These are phyloP conservation scores for Kockiozyma suomiensis DNA, from an alignment of 805 yeast genomes.

Conservation along the genomic window DNA sequence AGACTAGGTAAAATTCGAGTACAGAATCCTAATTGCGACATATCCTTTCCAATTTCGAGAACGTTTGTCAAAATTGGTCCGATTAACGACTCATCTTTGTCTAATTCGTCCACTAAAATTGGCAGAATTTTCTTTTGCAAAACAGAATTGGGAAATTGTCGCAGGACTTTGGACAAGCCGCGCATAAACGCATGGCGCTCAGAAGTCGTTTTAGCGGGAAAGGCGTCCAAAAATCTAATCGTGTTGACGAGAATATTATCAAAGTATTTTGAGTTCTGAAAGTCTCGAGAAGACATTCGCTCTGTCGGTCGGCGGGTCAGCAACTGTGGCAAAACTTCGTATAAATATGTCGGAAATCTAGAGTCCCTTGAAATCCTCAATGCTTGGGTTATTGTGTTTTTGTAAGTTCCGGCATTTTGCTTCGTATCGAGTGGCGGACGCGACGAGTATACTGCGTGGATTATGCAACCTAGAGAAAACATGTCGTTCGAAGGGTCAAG, in stretches of 20 bases:
- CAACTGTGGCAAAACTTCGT: constrained; percentile 54
- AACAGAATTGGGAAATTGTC: constrained; percentile 60
- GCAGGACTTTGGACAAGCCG: constrained; percentile 58
- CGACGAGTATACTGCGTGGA: constrained; percentile 64
- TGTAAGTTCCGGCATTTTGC: constrained; percentile 52
- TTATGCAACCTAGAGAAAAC: constrained; percentile 79
- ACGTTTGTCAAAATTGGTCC: constrained; percentile 57
- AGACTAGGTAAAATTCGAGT: constrained; percentile 62
- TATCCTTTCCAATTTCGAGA: constrained; percentile 60
- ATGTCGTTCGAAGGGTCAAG: constrained; percentile 73
- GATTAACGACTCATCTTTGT: constrained; percentile 48
- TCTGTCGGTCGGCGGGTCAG: constrained; percentile 60
- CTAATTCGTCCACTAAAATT: constrained; percentile 55
- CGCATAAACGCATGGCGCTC: constrained; percentile 72
- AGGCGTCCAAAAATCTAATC: constrained; percentile 78
- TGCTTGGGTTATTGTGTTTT: constrained; percentile 47
- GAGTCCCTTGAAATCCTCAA: constrained; percentile 47
- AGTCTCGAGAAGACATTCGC: constrained; percentile 62
- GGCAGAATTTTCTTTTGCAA: constrained; percentile 75
- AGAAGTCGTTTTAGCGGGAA: constrained; percentile 66
- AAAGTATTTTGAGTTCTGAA: constrained; percentile 73
- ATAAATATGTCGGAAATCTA: constrained; percentile 62
- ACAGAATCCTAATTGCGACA: constrained; percentile 77
- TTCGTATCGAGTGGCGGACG: constrained; percentile 54
- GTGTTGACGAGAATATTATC: constrained; percentile 82